A percentile compares a stretch with the other conserved stretches of the same genome.
Evolutionary conservation across 1,139 yeast species (phyloP).

Genomic region (Scheffersomyces cryptocercus): DNA sequence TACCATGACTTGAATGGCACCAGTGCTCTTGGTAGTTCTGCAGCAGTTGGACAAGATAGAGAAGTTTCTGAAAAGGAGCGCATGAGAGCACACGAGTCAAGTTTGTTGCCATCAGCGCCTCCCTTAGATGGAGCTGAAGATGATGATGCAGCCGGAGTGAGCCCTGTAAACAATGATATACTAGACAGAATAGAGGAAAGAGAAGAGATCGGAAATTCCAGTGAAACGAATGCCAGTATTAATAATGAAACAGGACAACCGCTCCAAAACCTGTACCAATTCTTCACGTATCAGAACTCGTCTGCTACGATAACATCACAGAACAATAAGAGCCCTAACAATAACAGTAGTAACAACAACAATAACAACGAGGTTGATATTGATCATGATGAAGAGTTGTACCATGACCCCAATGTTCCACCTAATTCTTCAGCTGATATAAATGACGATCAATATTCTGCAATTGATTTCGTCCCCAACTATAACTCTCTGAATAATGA

Average conservation of each 20-base stretch:
- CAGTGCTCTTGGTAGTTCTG: not conserved
- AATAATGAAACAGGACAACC: not conserved
- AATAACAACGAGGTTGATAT: not conserved
- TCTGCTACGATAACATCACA: slow-evolving; percentile 3
- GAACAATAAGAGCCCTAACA: not conserved
- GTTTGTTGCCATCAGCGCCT: slow-evolving; percentile 66
- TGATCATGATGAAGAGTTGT: slow-evolving; percentile 10
- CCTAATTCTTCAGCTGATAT: not conserved
- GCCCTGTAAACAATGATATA: slow-evolving; percentile 13
- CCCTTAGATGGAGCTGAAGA: slow-evolving; percentile 28
- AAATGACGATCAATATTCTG: slow-evolving; percentile 22
- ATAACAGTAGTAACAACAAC: not conserved
- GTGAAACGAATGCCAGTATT: not conserved
- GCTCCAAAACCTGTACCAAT: slow-evolving; percentile 11
- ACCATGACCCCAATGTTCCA: slow-evolving; percentile 11
- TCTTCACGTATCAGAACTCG: slow-evolving; percentile 14
- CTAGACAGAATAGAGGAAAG: slow-evolving; percentile 3
- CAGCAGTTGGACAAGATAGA: no score
- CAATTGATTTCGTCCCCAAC: slow-evolving; percentile 40
- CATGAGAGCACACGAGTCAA: slow-evolving; percentile 52
- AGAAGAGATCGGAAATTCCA: not conserved
- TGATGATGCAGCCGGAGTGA: slow-evolving; percentile 7
- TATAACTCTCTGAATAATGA: slow-evolving; percentile 35
- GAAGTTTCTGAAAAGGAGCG: slow-evolving; percentile 54
- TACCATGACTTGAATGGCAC: slow-evolving; percentile 21